Evolutionary conservation across 495 filamentous ascomycete species (phyloP).

Genomic region (Tetracladium marchalianum): DNA sequence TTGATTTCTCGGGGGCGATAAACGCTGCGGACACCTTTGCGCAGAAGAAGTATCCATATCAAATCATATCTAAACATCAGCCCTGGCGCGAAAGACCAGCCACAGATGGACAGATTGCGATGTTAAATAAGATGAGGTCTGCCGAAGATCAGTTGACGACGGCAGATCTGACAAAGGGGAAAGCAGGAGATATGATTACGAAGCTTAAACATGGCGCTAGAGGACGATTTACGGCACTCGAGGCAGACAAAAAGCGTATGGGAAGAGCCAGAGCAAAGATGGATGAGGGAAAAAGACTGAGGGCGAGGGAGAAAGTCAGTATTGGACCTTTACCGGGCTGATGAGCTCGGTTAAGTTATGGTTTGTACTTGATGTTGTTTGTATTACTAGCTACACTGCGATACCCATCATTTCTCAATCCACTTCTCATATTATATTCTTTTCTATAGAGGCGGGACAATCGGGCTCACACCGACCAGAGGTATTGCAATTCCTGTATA

Average conservation of each 20-base stretch:
- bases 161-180: constrained; percentile 60
- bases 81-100: constrained; percentile 61
- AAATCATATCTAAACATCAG: constrained; percentile 46
- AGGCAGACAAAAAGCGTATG: constrained; percentile 36
- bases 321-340: constrained; percentile 50
- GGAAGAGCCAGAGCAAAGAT: constrained; percentile 30
- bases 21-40: constrained; percentile 80
- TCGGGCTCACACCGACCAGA: no score
- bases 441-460: no score
- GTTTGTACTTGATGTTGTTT: constrained; percentile 3
- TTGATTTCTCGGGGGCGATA: constrained; percentile 59
- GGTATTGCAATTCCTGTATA: no score
- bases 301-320: constrained; percentile 42
- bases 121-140: constrained; percentile 58
- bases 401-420: constrained; percentile 4
- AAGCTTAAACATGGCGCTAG: constrained; percentile 78
- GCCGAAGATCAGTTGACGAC: constrained; percentile 43
- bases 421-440: not conserved
- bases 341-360: constrained; percentile 1
- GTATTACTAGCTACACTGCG: not conserved
- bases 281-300: constrained; percentile 31
- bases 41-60: constrained; percentile 44
- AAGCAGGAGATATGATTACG: constrained; percentile 85
- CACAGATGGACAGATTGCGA: constrained; percentile 55
- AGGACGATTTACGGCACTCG: constrained; percentile 49